Evolutionary conservation across 1,284 basidiomycete genomes (phyloP).

Genomic region (Ceratobasidium theobromae): DNA sequence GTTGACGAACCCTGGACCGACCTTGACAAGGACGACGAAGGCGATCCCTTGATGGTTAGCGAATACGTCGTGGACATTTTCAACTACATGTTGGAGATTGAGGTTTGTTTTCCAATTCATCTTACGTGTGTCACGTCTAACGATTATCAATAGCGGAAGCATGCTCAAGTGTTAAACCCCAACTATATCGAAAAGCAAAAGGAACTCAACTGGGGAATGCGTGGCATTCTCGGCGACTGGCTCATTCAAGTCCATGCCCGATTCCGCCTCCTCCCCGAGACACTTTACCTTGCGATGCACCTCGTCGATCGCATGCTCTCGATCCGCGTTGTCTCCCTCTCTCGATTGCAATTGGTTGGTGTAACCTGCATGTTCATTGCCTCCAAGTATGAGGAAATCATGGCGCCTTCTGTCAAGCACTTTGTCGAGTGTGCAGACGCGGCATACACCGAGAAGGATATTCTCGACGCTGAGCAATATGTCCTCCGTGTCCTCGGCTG

Average conservation of each 20-base stretch:
- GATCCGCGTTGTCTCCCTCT: conserved; percentile 82
- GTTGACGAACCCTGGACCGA: conserved; percentile 59
- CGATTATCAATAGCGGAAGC: conserved; percentile 50
- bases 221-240: conserved; percentile 95
- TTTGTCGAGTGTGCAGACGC: conserved; percentile 89
- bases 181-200: conserved; percentile 90
- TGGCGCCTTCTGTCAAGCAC: conserved; percentile 85
- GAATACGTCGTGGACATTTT: conserved; percentile 97
- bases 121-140: conserved; percentile 30
- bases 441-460: conserved; percentile 83
- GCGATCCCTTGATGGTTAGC: conserved; percentile 95
- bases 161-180: conserved; percentile 67
- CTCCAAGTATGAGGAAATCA: conserved; percentile 94
- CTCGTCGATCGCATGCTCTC: conserved; percentile 97
- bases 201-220: conserved; percentile 92
- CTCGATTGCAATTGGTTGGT: conserved; percentile 94
- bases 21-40: conserved; percentile 89
- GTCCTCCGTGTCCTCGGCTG: conserved; percentile 90
- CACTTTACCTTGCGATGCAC: conserved; percentile 92
- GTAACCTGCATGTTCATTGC: conserved; percentile 93
- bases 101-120: conserved; percentile 44
- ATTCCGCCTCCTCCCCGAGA: conserved; percentile 93
- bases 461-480: conserved; percentile 92
- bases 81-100: conserved; percentile 78
- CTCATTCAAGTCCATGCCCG: conserved; percentile 94